Evolutionary conservation across 2,329 filamentous ascomycete genomes (phyloP), one percentile per base, ranked within the genome.

Genomic region (Chalaropsis thielavioides): DNA sequence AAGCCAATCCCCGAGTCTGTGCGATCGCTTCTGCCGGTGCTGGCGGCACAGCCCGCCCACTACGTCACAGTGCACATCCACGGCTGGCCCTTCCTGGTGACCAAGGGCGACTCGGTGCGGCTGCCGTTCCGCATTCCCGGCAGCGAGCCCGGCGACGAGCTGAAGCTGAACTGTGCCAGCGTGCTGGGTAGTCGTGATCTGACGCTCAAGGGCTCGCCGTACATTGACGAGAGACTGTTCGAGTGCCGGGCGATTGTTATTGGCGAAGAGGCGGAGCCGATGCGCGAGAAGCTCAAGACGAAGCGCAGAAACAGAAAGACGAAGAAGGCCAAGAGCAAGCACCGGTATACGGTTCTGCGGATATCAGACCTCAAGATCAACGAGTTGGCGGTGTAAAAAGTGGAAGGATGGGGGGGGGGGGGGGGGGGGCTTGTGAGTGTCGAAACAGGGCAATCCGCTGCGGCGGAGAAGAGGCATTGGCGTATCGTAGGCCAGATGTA

Each of bases 151-250:
- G 94, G 94, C 38, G 92, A 97, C 73, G 79, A 95, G 44, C 80
- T 99, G 67, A 88, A 92, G 6, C 81, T 99, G 66, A 92, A 96
- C 77, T 87, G 91, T 65, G 94, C 91, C 27, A 87, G 84, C 49
- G 79, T 87, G 64, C 77, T 99, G 56, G 94, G 94, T 35, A 92
- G 87, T 69, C 82, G 94, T 68, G 92, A 97, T 74, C 95, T 89
- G 76, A 96, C 92, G 4, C 79, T 97, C 68, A 89, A 91, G 74
- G 89, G 89, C 4, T 77, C 81, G 3, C 85, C 88, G n/a, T 92
- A 88, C 72, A 77, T 97, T 68, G 91, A 96, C 73, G 87, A 92
- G 75, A 77, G 84, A 64, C 75, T 96, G 66, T 97, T 91, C 71
- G 87, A 89, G 73, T 96, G 91, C 75, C 83, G 91, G 66, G 90